phyloP scores from a whole-genome alignment of 2,329 filamentous ascomycete species.

The Dactylellina cionopaga region DNA sequence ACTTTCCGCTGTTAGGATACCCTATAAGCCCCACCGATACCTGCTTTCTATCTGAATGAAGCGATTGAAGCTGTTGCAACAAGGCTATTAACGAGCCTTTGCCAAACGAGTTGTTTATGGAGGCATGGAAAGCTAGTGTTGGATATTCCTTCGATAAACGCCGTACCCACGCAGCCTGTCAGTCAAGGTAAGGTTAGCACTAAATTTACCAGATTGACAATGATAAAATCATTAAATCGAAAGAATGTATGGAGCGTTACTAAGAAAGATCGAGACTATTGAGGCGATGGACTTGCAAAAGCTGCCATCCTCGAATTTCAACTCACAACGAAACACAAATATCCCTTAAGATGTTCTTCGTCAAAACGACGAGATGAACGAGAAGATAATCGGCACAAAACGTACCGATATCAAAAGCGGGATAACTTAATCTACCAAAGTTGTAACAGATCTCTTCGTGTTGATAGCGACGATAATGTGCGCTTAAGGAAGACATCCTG shows the following conservation, averaged over 20 bases:
- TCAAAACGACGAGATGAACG: conserved; percentile 63
- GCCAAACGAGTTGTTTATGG: conserved; percentile 94
- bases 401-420: conserved; percentile 70
- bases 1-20: conserved; percentile 95
- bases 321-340: conserved; percentile 93
- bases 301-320: conserved; percentile 69
- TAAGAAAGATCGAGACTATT: conserved; percentile 89
- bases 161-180: conserved; percentile 90
- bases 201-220: conserved; percentile 52
- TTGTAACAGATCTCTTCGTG: conserved; percentile 98
- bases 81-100: conserved; percentile 94
- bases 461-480: conserved; percentile 61
- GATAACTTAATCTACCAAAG: conserved; percentile 91
- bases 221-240: conserved; percentile 56
- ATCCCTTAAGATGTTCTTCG: conserved; percentile 61
- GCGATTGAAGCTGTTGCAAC: conserved; percentile 87
- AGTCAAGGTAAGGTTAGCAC: conserved; percentile 23
- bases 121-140: conserved; percentile 92
- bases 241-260: conserved; percentile 92
- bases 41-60: conserved; percentile 91
- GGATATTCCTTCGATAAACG: conserved; percentile 88
- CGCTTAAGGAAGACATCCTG: conserved; percentile 63
- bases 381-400: conserved; percentile 49
- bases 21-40: conserved; percentile 90
- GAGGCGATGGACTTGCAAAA: conserved; percentile 61